Base-by-base conservation (phyloP, 176 grass and related monocot species). In the Pontederia paniculata region DNA sequence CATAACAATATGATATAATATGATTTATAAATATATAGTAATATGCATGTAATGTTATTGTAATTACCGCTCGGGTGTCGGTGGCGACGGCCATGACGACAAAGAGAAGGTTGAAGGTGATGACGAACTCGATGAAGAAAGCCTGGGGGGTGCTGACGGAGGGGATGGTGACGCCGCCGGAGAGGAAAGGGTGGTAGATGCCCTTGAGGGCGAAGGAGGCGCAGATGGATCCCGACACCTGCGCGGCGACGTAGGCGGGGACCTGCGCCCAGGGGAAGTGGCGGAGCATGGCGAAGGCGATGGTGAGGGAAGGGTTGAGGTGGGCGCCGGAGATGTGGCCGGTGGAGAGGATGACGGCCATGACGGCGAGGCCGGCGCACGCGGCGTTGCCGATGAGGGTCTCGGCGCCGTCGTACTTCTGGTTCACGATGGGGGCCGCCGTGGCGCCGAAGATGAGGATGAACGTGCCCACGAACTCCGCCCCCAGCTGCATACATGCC, bases 361-460 rank as follows among this genome's bases (percentile, higher is more conserved):
- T 87, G 69, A 97, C 86, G 0, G 91, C 86, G 0, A 97, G 79
- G 12, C 91, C 91, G 37, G 86, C 91, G 67, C 77, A 81, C 14
- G 82, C 91, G 21, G 91, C 91, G 60, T 97, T 97, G 48, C 91
- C 91, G 51, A 97, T 83, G 17, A 88, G 83, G 8, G 82, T 74
- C 75, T 90, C 88, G 12, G 65, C 86, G 66, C 77, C 77, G 74
- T 81, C 78, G 83, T 97, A 90, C 74, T 97, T 97, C 63, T 97
- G 86, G 77, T 97, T 97, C 59, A 97, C 91, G 70, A 97, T 97
- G 19, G 91, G 91, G 9, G 86, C 91, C n/a, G 91, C 91, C 47
- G 91, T 97, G 50, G 91, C 91, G 70, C 85, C 85, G 74, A 97
- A 97, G 70, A 97, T 97, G 21, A 97, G 91, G 56, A 97, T 90